These are phyloP conservation scores for Lentinula sp. DNA, from an alignment of 768 basidiomycete genomes.

Conservation along the genomic window DNA sequence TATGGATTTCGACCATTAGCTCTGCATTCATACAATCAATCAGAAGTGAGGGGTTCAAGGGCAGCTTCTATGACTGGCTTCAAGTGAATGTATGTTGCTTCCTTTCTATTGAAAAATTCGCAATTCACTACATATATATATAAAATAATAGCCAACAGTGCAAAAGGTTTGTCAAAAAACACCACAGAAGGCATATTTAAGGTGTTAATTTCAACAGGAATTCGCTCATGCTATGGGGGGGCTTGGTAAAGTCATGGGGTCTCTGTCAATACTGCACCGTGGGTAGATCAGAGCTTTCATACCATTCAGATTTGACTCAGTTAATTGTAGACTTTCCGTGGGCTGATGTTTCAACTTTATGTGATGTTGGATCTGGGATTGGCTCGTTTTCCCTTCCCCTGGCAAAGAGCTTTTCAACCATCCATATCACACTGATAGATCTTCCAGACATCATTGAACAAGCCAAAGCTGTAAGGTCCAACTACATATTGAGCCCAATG, in stretches of 20 bases:
- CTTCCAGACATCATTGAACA: not conserved
- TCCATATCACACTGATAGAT: not conserved
- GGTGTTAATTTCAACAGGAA: no score
- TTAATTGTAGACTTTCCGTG: no score
- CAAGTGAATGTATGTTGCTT: constrained; percentile 13
- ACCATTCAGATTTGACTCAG: no score
- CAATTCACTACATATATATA: no score
- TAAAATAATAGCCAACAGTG: no score
- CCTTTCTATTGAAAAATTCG: no score
- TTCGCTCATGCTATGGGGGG: no score
- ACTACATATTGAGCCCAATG: not conserved
- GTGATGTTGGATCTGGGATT: not conserved
- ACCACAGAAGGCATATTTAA: no score
- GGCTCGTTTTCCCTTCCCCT: not conserved
- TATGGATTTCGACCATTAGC: constrained; percentile 14
- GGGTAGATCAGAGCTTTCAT: no score
- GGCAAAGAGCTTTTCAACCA: not conserved
- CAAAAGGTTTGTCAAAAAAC: no score
- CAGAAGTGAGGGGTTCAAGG: constrained; percentile 12
- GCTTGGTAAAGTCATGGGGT: not conserved
- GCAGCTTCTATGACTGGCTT: constrained; percentile 20
- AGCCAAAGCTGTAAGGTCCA: not conserved
- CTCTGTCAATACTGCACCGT: not conserved
- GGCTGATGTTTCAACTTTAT: not conserved
- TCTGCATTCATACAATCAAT: constrained; percentile 15